phyloP scores from a whole-genome alignment of 2,329 filamentous ascomycete species.

The Didymella pinodella region DNA sequence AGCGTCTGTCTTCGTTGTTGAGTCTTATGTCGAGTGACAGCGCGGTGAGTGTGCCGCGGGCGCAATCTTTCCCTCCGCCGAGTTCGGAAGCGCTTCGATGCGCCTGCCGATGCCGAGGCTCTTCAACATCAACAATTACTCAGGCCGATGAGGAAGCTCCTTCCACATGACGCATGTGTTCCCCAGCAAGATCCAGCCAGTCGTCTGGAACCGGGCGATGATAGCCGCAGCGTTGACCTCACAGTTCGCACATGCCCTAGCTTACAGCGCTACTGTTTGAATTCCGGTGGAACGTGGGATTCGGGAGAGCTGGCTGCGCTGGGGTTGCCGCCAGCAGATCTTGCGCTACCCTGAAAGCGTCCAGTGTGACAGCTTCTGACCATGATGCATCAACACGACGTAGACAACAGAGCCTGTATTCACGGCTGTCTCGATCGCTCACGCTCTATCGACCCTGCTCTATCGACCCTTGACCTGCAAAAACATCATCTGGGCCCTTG shows the following conservation, averaged over 20 bases:
- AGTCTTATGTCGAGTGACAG: constrained; percentile 20
- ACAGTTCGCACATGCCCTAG: constrained; percentile 8
- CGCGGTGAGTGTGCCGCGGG: constrained; percentile 13
- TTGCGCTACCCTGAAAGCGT: constrained; percentile 14
- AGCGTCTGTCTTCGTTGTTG: constrained; percentile 11
- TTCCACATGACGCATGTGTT: constrained; percentile 18
- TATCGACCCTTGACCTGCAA: constrained; percentile 9
- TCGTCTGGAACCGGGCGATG: constrained; percentile 13
- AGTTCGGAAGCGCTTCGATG: constrained; percentile 9
- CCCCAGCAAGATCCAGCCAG: constrained; percentile 13
- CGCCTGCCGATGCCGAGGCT: constrained; percentile 25
- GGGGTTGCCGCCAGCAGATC: constrained; percentile 21
- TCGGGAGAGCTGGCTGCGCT: constrained; percentile 26
- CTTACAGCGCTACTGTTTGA: constrained; percentile 8
- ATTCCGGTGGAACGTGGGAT: constrained; percentile 26
- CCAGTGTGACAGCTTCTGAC: constrained; percentile 7
- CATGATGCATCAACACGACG: constrained; percentile 4
- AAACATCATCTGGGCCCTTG: constrained; percentile 1
- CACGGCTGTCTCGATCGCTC: constrained; percentile 6
- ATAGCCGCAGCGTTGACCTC: constrained; percentile 15
- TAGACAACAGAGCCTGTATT: constrained; percentile 3
- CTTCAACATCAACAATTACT: constrained; percentile 13
- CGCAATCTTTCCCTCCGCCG: constrained; percentile 12
- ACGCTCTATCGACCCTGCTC: constrained; percentile 11
- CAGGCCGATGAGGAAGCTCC: constrained; percentile 7